Base-by-base conservation (phyloP, 352 stramenopile species). In the Phytophthora cactorum region DNA sequence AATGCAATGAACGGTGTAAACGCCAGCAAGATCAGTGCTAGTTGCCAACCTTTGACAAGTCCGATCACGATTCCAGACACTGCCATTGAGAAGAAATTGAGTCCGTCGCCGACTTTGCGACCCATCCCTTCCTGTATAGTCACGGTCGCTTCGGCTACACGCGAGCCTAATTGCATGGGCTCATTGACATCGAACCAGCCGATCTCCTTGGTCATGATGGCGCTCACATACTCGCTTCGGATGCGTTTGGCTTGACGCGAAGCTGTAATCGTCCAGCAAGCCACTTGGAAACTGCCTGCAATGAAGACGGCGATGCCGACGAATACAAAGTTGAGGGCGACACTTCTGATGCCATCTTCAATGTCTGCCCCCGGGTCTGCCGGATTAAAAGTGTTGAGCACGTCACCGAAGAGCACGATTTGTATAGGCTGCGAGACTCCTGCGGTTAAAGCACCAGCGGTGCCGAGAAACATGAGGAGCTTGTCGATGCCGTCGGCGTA, bases 371-470 rank as follows among this genome's bases (percentile, higher is more conserved):
- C n/a, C 4, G 60, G 43, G 28, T 75, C 43, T 2, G 57, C 39
- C 7, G 86, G 82, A 53, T 91, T 91, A 52, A 92, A 91, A 8
- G 82, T 75, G 66, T 92, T 90, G 49, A 92, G 67, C 27, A 89
- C 74, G 57, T 92, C 81, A 9, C 84, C 84, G 59, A 94, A 80
- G 34, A 94, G 74, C 29, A 93, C 63, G 51, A 91, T 88, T 61
- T 92, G 82, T 10, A 93, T 66, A 7, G 84, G 86, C 57, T 91
- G 79, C 22, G 74, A 70, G 39, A 88, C 22, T 4, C 86, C 86
- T 3, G 75, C 68, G 2, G 64, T 57, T 4, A 91, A 52, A 2
- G 79, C 79, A 0, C 70, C 72, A 5, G 90, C 10, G 0, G 81
- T 77, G 39, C 86, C 86, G 2, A 82, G 39, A 5, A 64, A 49